A percentile compares a stretch with the other conserved stretches of the same genome.
These are phyloP conservation scores for Arthrinium phaeospermum DNA, from an alignment of 2,329 filamentous ascomycete species.

Conservation along the genomic window DNA sequence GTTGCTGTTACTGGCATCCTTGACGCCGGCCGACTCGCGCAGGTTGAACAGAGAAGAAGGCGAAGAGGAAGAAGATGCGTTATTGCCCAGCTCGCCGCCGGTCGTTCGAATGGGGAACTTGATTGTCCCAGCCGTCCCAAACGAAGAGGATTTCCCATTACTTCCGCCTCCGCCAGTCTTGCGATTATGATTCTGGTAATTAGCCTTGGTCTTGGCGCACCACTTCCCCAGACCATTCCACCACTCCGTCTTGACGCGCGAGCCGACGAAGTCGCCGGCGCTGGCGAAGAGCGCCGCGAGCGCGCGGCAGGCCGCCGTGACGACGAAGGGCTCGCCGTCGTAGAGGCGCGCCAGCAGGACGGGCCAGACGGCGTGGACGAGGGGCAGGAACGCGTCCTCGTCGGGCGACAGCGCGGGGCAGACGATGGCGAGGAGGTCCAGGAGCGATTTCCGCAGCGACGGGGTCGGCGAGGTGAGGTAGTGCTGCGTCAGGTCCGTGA, in stretches of 20 bases:
- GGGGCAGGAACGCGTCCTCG: slow-evolving; percentile 83
- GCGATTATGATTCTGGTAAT: neutral
- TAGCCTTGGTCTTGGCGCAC: slow-evolving; percentile 51
- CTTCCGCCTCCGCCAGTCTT: neutral
- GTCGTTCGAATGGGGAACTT: neutral
- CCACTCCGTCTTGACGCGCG: slow-evolving; percentile 79
- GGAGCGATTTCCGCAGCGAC: slow-evolving; percentile 76
- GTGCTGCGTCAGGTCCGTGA: slow-evolving; percentile 84
- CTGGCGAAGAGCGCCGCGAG: slow-evolving; percentile 71
- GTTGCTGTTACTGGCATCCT: slow-evolving; percentile 19
- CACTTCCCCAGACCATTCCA: slow-evolving; percentile 56
- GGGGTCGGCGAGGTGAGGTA: slow-evolving; percentile 88
- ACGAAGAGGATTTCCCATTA: neutral
- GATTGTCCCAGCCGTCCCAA: slow-evolving; percentile 21
- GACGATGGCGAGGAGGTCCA: slow-evolving; percentile 77
- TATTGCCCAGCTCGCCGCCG: neutral
- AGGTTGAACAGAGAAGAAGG: neutral
- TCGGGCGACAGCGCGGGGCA: slow-evolving; percentile 74
- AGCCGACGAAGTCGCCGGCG: slow-evolving; percentile 81
- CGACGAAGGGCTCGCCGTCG: slow-evolving; percentile 71
- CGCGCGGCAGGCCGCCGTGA: slow-evolving; percentile 71
- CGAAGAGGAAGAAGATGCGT: neutral
- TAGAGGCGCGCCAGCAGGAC: slow-evolving; percentile 73
- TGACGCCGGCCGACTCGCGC: slow-evolving; percentile 27
- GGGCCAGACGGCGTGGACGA: slow-evolving; percentile 92